Percentiles rank a stretch among this genome's conserved stretches.
Conservation (phyloP, 2,329 filamentous ascomycete species). For the Xylariaceae sp. region DNA sequence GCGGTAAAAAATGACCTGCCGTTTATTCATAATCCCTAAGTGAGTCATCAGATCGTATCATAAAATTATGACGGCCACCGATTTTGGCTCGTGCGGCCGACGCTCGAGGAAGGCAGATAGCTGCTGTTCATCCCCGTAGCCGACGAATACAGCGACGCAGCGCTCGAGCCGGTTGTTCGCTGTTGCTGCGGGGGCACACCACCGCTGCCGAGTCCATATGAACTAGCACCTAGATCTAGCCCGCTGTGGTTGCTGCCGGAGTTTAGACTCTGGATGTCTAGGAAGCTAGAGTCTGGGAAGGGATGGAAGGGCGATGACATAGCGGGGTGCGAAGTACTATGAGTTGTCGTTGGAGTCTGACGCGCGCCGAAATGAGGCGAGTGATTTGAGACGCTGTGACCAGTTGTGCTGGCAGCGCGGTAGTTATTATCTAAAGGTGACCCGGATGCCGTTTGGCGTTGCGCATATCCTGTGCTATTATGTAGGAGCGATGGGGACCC, state of each 20-base stretch:
- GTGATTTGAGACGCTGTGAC: conserved; percentile 34
- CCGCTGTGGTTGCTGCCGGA: conserved; percentile 28
- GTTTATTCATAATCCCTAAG: neutral
- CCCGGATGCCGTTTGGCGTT: conserved; percentile 35
- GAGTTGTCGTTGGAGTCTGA: conserved; percentile 32
- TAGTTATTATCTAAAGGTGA: conserved; percentile 38
- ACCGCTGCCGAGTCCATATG: conserved; percentile 32
- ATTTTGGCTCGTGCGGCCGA: conserved; percentile 33
- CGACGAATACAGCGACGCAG: conserved; percentile 33
- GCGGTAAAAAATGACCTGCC: neutral
- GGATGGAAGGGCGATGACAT: conserved; percentile 32
- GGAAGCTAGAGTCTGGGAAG: conserved; percentile 34
- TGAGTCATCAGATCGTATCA: conserved; percentile 5
- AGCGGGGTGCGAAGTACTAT: conserved; percentile 34
- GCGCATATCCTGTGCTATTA: conserved; percentile 31
- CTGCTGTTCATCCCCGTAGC: conserved; percentile 31
- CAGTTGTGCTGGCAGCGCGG: conserved; percentile 27
- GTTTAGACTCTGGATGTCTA: conserved; percentile 37
- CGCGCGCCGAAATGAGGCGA: conserved; percentile 37
- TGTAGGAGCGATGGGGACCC: conserved; percentile 38
- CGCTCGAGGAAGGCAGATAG: conserved; percentile 29
- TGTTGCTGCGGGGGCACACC: conserved; percentile 34
- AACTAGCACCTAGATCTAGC: conserved; percentile 30
- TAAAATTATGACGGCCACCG: conserved; percentile 32
- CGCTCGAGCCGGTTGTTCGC: conserved; percentile 31